phyloP scores from a whole-genome alignment of 306 rosid species.

The Cucumis melo region DNA sequence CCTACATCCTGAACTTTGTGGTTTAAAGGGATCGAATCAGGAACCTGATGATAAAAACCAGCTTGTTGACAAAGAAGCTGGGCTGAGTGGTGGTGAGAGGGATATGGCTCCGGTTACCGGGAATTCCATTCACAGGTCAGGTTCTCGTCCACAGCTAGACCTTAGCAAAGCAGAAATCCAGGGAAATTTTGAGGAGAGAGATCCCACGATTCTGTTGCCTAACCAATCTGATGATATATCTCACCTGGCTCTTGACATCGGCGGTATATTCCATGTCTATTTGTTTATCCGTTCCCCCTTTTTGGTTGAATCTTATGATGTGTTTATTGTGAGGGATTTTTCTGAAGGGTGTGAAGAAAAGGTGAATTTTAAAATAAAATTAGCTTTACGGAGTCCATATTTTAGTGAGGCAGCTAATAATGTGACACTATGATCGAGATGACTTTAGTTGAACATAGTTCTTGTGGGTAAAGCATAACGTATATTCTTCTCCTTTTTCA shows the following conservation, averaged over 20 bases:
- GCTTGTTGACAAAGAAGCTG: conserved; percentile 15
- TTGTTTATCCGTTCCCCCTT: not conserved
- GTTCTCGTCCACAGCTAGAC: conserved; percentile 91
- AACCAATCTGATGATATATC: conserved; percentile 92
- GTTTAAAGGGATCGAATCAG: conserved; percentile 12
- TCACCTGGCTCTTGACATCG: conserved; percentile 87
- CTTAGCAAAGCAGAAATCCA: conserved; percentile 91
- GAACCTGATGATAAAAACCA: conserved; percentile 14
- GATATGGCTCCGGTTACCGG: conserved; percentile 55
- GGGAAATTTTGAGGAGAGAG: conserved; percentile 67
- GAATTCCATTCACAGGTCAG: conserved; percentile 61
- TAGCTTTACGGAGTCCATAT: not conserved
- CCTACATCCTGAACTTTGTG: conserved; percentile 31
- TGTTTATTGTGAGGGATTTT: not conserved
- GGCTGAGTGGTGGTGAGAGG: conserved; percentile 26
- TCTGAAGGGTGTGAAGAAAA: not conserved
- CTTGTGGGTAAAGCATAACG: not conserved
- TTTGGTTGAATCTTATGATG: not conserved
- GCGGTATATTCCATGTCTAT: conserved; percentile 35
- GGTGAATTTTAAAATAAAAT: not conserved
- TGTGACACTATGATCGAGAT: not conserved
- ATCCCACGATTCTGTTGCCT: conserved; percentile 84
- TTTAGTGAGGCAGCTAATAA: not conserved
- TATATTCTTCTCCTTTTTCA: not conserved
- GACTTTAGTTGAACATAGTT: not conserved